Evolutionary conservation across 192 early-diverging fungal species (phyloP).

Genomic region (Rhizoclosmatium globosum): DNA sequence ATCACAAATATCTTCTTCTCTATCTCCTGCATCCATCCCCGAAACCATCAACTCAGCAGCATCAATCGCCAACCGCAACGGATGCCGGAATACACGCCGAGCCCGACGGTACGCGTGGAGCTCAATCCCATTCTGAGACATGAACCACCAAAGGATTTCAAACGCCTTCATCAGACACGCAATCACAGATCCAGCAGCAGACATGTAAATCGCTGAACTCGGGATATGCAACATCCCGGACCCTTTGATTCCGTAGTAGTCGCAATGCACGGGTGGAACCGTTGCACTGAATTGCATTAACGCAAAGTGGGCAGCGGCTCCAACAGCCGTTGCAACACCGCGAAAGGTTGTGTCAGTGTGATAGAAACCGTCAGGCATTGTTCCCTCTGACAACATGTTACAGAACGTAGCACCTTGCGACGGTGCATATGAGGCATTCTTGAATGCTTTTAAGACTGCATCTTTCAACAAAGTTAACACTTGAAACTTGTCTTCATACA

Average conservation of each 20-base stretch:
- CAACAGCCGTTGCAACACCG: slow-evolving; percentile 19
- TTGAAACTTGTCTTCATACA: slow-evolving; percentile 1
- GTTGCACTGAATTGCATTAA: slow-evolving; percentile 19
- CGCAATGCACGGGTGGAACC: slow-evolving; percentile 3
- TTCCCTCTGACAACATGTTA: slow-evolving; percentile 19
- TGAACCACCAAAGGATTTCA: slow-evolving; percentile 37
- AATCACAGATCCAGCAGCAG: background rate
- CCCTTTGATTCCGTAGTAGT: slow-evolving; percentile 29
- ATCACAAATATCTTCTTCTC: slow-evolving; percentile 31
- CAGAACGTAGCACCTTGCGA: slow-evolving; percentile 32
- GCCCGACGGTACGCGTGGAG: slow-evolving; percentile 28
- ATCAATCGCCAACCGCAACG: slow-evolving; percentile 33
- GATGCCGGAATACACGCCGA: slow-evolving; percentile 12
- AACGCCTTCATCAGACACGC: slow-evolving; percentile 26
- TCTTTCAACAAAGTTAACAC: slow-evolving; percentile 21
- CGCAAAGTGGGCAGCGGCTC: slow-evolving; percentile 30
- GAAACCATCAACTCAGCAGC: slow-evolving; percentile 31
- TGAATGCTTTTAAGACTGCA: background rate
- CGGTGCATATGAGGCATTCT: slow-evolving; percentile 4
- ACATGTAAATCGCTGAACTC: slow-evolving; percentile 21
- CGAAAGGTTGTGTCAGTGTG: slow-evolving; percentile 9
- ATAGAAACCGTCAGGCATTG: slow-evolving; percentile 35
- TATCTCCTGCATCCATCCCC: slow-evolving; percentile 12
- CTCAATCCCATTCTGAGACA: slow-evolving; percentile 27
- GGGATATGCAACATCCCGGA: slow-evolving; percentile 17